These are phyloP conservation scores for Scutellaria baicalensis DNA, from an alignment of 257 asterid species.

Conservation along the genomic window DNA sequence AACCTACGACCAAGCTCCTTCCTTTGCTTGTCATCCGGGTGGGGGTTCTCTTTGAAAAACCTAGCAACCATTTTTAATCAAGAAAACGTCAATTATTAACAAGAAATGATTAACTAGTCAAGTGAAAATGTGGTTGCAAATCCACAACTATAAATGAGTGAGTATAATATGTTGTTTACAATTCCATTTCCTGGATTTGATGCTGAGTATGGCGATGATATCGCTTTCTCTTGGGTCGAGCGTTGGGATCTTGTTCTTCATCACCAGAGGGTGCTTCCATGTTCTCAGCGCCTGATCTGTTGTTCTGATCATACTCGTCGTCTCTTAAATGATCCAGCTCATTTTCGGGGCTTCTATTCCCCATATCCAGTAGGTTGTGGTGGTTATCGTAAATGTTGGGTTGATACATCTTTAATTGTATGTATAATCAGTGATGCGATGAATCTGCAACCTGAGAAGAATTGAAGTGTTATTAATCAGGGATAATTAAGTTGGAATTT, in stretches of 20 bases:
- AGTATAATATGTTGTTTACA: too few relatives aligned
- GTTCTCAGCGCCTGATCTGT: conserved; percentile 48
- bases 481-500: not conserved
- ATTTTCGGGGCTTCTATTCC: conserved; percentile 39
- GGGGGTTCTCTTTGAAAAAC: conserved; percentile 81
- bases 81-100: too few relatives aligned
- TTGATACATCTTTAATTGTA: conserved; percentile 43
- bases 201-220: conserved; percentile 73
- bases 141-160: too few relatives aligned
- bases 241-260: conserved; percentile 55
- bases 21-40: conserved; percentile 94
- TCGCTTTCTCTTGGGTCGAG: conserved; percentile 61
- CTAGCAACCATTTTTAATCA: conserved; percentile 7
- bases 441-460: conserved; percentile 1
- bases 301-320: conserved; percentile 60
- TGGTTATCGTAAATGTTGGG: conserved; percentile 62
- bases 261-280: conserved; percentile 59
- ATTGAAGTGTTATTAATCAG: not conserved
- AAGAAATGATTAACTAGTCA: too few relatives aligned
- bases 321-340: conserved; percentile 47
- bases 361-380: conserved; percentile 52
- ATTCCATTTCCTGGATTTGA: conserved; percentile 75
- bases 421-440: not conserved
- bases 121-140: not conserved
- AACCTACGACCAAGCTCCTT: conserved; percentile 79